Base-by-base conservation (phyloP, 2,329 filamentous ascomycete genomes). In the Aurifilum marmelostoma region DNA sequence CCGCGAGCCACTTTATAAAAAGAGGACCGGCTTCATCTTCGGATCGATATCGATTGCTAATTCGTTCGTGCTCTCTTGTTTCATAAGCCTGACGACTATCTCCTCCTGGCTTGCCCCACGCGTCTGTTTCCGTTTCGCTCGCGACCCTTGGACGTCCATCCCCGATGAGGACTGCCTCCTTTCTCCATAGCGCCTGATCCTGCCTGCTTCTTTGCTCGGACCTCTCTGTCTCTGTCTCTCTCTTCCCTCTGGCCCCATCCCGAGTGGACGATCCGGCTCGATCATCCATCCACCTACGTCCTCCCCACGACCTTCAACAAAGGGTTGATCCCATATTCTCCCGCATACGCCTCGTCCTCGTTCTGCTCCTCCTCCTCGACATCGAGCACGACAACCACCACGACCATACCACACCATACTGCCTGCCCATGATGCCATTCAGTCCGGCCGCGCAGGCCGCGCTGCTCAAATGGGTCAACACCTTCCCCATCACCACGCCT, bases 391-490 rank as follows among this genome's bases (percentile, higher is more conserved):
- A 60, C 18, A 4, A 34, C 34, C 34, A 34, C 34, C 4, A 34
- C 58, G n/a, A 60, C 58, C 58, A 21, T 32, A 21, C 58, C 29
- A 59, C 37, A 12, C 37, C 43, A 39, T 21, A 24, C 59, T 12
- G 50, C 41, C 8, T 14, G 63, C 63, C 41, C 70, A 73, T 71
- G 67, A 83, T 82, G 80, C 79, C 81, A 11, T 82, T 82, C 72
- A 81, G 76, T 71, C 75, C 76, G 65, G 77, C 78, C 73, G 83
- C 83, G 77, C 85, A 87, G 80, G 79, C 77, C 72, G 86, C 87
- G 77, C 83, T 89, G 54, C 76, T 89, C 64, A 84, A 84, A 78
- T 88, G 87, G 80, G 85, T 88, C 73, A 80, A 79, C 73, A 78
- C 83, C 9, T 86, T 85, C 71, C 75, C 82, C 39, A 77, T 85